Base-by-base conservation (phyloP, 2,329 filamentous ascomycete species). In the Stemphylium beticola region DNA sequence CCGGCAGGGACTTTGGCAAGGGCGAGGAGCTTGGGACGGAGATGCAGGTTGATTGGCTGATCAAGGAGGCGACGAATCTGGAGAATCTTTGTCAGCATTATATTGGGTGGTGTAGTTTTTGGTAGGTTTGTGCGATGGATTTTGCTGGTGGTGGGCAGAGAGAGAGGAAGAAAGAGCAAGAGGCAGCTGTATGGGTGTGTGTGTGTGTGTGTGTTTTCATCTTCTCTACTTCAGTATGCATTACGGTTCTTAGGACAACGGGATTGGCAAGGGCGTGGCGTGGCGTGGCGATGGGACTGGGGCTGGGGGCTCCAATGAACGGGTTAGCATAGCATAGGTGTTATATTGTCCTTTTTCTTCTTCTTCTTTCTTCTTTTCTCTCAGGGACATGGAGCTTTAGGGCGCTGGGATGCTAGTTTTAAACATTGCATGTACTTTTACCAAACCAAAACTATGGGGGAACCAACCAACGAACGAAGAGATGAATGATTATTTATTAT, bases 31-130 rank as follows among this genome's bases (percentile, higher is more conserved):
- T 99, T 60, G 88, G 87, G 53, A 87, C 96, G 18, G 87, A 91
- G 51, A 86, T 87, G 58, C 95, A 99, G 78, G 96, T 99, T 4
- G 93, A 96, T 76, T 93, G 96, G 76, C 80, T 99, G 68, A 90
- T 99, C 66, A 88, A 90, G 58, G 93, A 99, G 80, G 95, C 95
- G 18, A 99, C 95, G 6, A 97, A 95, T 72, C 82, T 98, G 67
- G 95, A 98, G 83, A 98, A 98, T 75, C 81, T 99, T 58, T 99
- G 95, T 74, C 95, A 98, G 81, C 95, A 98, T 80, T 99, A 97
- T 75, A 96, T 98, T 67, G 95, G 95, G 61, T 98, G 93, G 93
- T 98, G 93, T 78, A 96, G 91, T 77, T 98, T 97, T 83, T 98
- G 93, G 93, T 98, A 66, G 26, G 26, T 22, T 22, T 6, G 22